Evolutionary conservation across 495 filamentous ascomycete species (phyloP), one percentile per base, ranked within the genome.

Genomic region (Penicillium robsamsonii): DNA sequence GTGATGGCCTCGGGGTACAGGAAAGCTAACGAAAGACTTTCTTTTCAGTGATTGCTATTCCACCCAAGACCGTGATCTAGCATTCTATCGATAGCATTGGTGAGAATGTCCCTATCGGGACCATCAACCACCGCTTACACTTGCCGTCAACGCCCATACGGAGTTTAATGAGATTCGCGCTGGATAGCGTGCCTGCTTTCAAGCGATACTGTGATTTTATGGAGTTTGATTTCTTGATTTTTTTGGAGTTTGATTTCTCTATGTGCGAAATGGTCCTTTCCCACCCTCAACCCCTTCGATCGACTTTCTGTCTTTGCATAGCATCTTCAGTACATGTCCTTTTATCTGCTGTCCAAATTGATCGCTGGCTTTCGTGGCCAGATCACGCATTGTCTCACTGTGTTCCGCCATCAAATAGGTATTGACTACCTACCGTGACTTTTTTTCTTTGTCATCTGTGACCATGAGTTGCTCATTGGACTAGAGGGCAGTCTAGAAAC

Each of bases 161-260:
- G 65, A 58, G 62, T 64, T 67, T 24, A 18, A 29, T 41, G 49
- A 55, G 4, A 46, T 30, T 53, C 17, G 45, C 53, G 45, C 42
- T 42, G 49, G 50, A 57, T 53, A 46, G 45, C 52, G 58, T 49
- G 44, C 61, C 18, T 64, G 64, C 58, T 55, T 64, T 67, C 25
- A 47, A 65, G 56, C 65, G 59, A 51, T 50, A 50, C 38, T 56
- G 56, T 53, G 58, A 53, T 25, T 50, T 57, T 56, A 51, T 58
- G 45, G 50, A 15, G 1, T 46, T 54, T 38, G 22, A 46, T 54
- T 46, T 46, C n/a, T 9, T n/a, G n/a, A n/a, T n/a, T 60, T 48
- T 50, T 60, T 54, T 58, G 45, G 50, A 15, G 1, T 46, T 54
- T 38, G 22, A 46, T 54, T 46, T 46, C n/a, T 9, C 4, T 18